Evolutionary conservation across 371 early-diverging fungal species (phyloP).

Genomic region (Mortierella sp.): DNA sequence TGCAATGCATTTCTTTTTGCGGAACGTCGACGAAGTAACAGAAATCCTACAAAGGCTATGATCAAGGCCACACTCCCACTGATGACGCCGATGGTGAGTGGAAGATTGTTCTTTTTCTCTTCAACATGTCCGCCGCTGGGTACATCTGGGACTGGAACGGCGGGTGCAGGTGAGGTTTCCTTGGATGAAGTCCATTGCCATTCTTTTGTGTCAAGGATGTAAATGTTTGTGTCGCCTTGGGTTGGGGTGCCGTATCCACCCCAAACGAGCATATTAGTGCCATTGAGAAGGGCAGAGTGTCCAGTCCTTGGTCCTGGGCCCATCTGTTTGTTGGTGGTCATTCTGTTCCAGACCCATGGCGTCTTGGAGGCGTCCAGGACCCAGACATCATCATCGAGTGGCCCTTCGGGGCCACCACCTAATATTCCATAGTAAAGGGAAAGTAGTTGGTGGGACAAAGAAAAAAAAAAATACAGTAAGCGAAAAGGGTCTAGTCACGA

Average conservation of each 20-base stretch:
- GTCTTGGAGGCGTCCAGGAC: conserved; percentile 36
- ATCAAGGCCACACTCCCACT: conserved; percentile 36
- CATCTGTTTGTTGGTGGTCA: conserved; percentile 24
- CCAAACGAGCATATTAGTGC: conserved; percentile 50
- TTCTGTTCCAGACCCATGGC: conserved; percentile 42
- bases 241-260: conserved; percentile 38
- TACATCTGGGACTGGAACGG: neutral
- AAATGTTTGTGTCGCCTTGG: conserved; percentile 28
- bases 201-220: conserved; percentile 28
- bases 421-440: too few species aligned
- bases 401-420: conserved; percentile 38
- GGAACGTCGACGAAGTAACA: conserved; percentile 2
- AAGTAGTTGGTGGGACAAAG: too few species aligned
- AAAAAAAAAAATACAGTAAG: conserved; percentile 20
- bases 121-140: neutral
- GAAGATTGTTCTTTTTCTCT: conserved; percentile 7
- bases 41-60: conserved; percentile 26
- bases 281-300: conserved; percentile 41
- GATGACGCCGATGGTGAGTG: conserved; percentile 37
- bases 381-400: conserved; percentile 45
- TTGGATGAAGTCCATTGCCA: conserved; percentile 43
- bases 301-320: conserved; percentile 46
- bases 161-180: neutral
- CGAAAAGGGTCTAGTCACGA: conserved; percentile 14
- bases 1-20: conserved; percentile 2